Evolutionary conservation across 2,329 filamentous ascomycete genomes (phyloP), one percentile per base, ranked within the genome.

Genomic region (Diaporthe sp.): DNA sequence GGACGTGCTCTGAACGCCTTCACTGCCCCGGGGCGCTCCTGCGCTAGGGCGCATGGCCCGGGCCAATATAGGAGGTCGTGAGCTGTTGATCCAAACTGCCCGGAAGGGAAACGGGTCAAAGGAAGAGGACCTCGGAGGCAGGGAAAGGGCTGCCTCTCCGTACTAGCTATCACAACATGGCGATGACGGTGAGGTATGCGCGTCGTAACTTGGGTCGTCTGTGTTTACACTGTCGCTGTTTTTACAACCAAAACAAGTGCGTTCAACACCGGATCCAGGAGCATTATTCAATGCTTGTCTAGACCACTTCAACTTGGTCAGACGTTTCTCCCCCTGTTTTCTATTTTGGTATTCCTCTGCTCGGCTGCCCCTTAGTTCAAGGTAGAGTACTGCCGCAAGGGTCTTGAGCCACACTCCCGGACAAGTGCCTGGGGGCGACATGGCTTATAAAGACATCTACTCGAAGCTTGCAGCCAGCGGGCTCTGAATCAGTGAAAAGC

Each of bases 191-290:
- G 77, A 81, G 77, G 80, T 42, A 81, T 83, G 84, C 82, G 83
- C 85, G 45, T 84, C 83, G 84, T 83, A 83, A 83, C 86, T 89
- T 90, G 90, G 89, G 89, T 92, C 89, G 90, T 89, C 87, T 89
- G 86, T 87, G 87, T 86, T 90, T 91, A 89, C 90, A 89, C 90
- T 91, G 89, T 93, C 90, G 89, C 89, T 92, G 91, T 93, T 94
- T 94, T 94, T 93, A 88, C 92, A 94, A 95, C 92, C 90, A 94
- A 94, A 94, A 93, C 91, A 92, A 89, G 86, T 68, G 47, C 86
- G 91, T 92, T 94, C 92, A 94, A 94, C 92, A 90, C 87, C 85
- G 90, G 90, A 91, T 90, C 90, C 90, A 92, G 90, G 89, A 88
- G 88, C 88, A 87, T 86, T 89, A 83, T 71, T 72, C 80, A 67